These are phyloP conservation scores for Heterobasidion annosum DNA, from an alignment of 1,284 basidiomycete species.

Conservation along the genomic window DNA sequence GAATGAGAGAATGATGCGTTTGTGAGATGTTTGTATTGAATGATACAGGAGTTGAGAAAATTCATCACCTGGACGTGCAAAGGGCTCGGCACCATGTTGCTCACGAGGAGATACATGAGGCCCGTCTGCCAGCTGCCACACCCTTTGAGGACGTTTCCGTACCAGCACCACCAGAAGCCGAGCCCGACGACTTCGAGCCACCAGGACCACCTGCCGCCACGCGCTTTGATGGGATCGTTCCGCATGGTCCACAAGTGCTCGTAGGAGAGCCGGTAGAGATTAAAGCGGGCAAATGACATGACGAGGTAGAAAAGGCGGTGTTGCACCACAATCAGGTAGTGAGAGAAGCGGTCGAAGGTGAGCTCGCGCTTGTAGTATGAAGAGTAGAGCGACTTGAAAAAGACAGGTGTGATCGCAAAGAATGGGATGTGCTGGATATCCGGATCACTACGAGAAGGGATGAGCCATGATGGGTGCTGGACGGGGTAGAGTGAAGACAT, in stretches of 20 bases:
- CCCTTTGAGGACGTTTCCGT: slow-evolving; percentile 50
- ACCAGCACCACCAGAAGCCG: slow-evolving; percentile 78
- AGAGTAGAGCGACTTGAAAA: slow-evolving; percentile 82
- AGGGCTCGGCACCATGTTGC: slow-evolving; percentile 76
- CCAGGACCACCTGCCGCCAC: slow-evolving; percentile 66
- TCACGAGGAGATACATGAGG: slow-evolving; percentile 67
- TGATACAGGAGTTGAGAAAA: not conserved
- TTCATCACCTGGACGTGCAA: slow-evolving; percentile 70
- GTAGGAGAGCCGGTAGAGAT: slow-evolving; percentile 90
- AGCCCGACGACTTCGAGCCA: slow-evolving; percentile 63
- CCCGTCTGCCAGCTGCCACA: slow-evolving; percentile 62
- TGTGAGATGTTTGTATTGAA: not conserved
- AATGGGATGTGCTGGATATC: slow-evolving; percentile 97
- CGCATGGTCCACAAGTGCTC: slow-evolving; percentile 59
- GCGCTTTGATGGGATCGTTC: slow-evolving; percentile 47
- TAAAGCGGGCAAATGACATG: slow-evolving; percentile 90
- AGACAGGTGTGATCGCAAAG: slow-evolving; percentile 87
- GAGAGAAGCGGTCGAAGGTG: slow-evolving; percentile 67
- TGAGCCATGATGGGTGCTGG: not conserved
- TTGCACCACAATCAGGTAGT: slow-evolving; percentile 69
- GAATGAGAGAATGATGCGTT: not conserved
- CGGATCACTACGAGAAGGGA: slow-evolving; percentile 64
- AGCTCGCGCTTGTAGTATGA: slow-evolving; percentile 93
- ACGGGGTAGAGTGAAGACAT: slow-evolving; percentile 12
- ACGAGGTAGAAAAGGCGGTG: slow-evolving; percentile 93